Conservation (phyloP, 768 basidiomycete genomes). For the Tylopilus intermedius region DNA sequence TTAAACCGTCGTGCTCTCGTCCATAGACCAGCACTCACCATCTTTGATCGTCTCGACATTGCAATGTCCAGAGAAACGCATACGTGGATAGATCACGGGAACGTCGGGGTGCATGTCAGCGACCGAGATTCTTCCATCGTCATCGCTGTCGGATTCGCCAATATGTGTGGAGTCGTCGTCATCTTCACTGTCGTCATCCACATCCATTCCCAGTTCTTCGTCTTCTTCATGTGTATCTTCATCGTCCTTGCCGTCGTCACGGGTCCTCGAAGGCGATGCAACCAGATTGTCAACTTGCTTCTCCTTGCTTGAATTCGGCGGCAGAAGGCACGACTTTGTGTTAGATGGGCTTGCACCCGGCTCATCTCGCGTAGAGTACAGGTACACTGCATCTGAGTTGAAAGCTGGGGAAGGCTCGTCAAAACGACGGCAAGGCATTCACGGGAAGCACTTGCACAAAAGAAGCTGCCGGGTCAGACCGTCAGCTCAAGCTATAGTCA, state of each 20-base stretch:
- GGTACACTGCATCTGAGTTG: slow-evolving; percentile 64
- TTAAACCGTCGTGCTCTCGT: neutral
- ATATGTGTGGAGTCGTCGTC: slow-evolving; percentile 17
- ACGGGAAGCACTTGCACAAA: slow-evolving; percentile 44
- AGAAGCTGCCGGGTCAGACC: slow-evolving; percentile 43
- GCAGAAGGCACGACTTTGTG: slow-evolving; percentile 24
- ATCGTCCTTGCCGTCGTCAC: neutral
- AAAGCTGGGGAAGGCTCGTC: slow-evolving; percentile 47
- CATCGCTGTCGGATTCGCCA: slow-evolving; percentile 31
- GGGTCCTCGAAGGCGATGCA: neutral
- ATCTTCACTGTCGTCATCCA: slow-evolving; percentile 27
- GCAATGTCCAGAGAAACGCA: slow-evolving; percentile 61
- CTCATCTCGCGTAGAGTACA: slow-evolving; percentile 70
- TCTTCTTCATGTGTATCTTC: slow-evolving; percentile 17
- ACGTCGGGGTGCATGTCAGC: slow-evolving; percentile 31
- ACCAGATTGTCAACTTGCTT: neutral
- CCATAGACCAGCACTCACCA: slow-evolving; percentile 41
- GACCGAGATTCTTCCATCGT: slow-evolving; percentile 26
- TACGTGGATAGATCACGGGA: slow-evolving; percentile 59
- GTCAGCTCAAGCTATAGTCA: slow-evolving; percentile 7
- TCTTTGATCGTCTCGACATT: slow-evolving; percentile 87
- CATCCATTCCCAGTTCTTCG: slow-evolving; percentile 26
- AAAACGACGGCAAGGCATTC: slow-evolving; percentile 1
- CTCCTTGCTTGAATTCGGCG: slow-evolving; percentile 22
- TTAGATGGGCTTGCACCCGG: slow-evolving; percentile 29